Conservation (phyloP, 495 filamentous ascomycete species). For the Daldinia grandis region DNA sequence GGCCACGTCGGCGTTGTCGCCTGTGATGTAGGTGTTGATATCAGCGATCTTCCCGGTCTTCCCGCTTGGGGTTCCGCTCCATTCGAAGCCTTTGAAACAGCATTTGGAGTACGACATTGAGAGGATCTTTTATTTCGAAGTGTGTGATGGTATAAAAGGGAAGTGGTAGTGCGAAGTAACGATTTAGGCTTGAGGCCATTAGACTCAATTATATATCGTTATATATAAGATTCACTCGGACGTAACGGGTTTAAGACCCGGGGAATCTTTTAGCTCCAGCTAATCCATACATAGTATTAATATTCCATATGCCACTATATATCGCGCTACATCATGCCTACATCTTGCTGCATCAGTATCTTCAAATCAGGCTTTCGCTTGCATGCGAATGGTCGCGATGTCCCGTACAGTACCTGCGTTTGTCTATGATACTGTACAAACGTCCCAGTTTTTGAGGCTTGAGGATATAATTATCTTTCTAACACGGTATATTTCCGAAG, state of each 20-base stretch:
- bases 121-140: background rate
- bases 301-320: background rate
- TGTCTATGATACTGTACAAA: background rate
- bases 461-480: background rate
- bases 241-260: constrained; percentile 13
- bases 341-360: background rate
- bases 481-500: background rate
- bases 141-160: background rate
- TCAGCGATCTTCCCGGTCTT: constrained; percentile 47
- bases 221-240: background rate
- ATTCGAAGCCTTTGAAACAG: constrained; percentile 55
- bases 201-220: background rate
- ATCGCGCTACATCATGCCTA: background rate
- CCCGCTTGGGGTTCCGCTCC: constrained; percentile 58
- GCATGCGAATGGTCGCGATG: background rate
- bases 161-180: background rate
- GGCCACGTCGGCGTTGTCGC: constrained; percentile 54
- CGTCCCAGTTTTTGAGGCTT: background rate
- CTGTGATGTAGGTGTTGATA: constrained; percentile 54
- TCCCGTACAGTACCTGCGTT: background rate
- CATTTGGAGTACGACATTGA: constrained; percentile 43
- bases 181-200: background rate
- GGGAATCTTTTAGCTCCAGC: background rate
- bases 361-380: background rate
- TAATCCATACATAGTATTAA: background rate